Evolutionary conservation across 2,329 filamentous ascomycete genomes (phyloP), one percentile per base, ranked within the genome.

Genomic region (Colletotrichum euphorbiae): DNA sequence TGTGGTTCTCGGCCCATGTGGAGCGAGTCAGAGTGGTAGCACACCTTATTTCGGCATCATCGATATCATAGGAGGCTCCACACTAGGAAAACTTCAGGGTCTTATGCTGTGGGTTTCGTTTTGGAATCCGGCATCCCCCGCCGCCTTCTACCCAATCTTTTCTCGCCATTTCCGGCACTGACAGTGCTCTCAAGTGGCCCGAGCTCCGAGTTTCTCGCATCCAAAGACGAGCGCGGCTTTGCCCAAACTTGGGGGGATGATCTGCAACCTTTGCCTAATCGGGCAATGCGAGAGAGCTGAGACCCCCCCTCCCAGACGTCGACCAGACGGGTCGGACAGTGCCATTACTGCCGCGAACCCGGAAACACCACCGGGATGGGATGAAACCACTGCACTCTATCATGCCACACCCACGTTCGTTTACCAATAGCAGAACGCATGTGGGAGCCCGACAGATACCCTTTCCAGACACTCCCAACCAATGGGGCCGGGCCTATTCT

Each of bases 351-450:
- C 66, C 61, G 66, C 54, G 24, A 21, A 50, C 21, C 48, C 48
- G 61, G 66, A 69, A 69, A 69, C 66, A 69, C 33, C 42, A 19
- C 15, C 46, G 21, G 60, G 54, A 65, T 66, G 61, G 66, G 66
- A 69, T 69, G 66, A 69, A 69, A 69, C 63, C 51, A 55, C n/a
- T 13, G 15, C n/a, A 36, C 15, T 15, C 36, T 21, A 33, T 17
- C 33, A 33, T 38, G 52, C 38, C 17, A 55, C 36, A 62, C 19
- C 38, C 55, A 62, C 56, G 40, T 58, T 52, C 24, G 50, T 64
- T 42, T 54, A 33, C 52, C 54, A 52, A 54, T 42, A 42, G 12
- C 13, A 33, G 38, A 55, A 66, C 57, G 33, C 19, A 28, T 42
- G 46, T 28, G 28, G 38, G 28, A n/a, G 46, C 56, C 13, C 55